A percentile compares a stretch with the other conserved stretches of the same genome.
Conservation (phyloP, 2,329 filamentous ascomycete genomes). For the Ceratocystis ficicola region DNA sequence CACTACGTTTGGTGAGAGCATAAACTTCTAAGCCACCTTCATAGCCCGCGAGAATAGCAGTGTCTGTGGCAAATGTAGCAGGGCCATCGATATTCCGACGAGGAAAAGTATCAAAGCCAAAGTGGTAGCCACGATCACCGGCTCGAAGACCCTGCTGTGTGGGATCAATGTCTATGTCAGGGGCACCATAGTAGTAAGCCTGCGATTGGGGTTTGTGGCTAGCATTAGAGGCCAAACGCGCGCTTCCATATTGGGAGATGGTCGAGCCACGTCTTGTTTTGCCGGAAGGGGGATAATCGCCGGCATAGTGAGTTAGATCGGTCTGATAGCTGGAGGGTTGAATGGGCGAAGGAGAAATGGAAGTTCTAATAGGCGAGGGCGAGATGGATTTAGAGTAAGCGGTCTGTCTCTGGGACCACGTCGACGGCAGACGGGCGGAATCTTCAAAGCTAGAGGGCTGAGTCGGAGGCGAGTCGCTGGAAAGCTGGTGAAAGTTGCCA, state of each 20-base stretch:
- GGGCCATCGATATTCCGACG: constrained; percentile 28
- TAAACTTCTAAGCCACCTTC: constrained; percentile 71
- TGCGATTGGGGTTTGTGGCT: constrained; percentile 64
- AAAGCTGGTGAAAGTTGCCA: constrained; percentile 39
- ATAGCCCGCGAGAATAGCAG: constrained; percentile 63
- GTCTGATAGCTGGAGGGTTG: constrained; percentile 43
- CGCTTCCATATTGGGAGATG: constrained; percentile 36
- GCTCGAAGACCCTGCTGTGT: constrained; percentile 45
- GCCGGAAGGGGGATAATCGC: constrained; percentile 25
- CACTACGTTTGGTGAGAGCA: constrained; percentile 56
- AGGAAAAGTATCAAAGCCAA: constrained; percentile 64
- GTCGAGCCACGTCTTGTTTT: constrained; percentile 8
- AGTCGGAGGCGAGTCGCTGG: constrained; percentile 42
- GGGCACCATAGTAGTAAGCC: constrained; percentile 62
- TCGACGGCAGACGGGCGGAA: not conserved
- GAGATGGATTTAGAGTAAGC: not conserved
- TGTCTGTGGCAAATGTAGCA: constrained; percentile 38
- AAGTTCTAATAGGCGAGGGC: not conserved
- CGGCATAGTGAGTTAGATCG: constrained; percentile 28
- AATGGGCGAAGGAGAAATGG: constrained; percentile 29
- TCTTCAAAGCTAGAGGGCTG: constrained; percentile 43
- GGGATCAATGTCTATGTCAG: constrained; percentile 61
- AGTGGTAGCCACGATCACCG: constrained; percentile 62
- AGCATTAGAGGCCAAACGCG: constrained; percentile 38
- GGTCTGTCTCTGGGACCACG: not conserved